These are phyloP conservation scores for Xylaria sp. DNA, from an alignment of 2,329 filamentous ascomycete genomes.

Conservation along the genomic window DNA sequence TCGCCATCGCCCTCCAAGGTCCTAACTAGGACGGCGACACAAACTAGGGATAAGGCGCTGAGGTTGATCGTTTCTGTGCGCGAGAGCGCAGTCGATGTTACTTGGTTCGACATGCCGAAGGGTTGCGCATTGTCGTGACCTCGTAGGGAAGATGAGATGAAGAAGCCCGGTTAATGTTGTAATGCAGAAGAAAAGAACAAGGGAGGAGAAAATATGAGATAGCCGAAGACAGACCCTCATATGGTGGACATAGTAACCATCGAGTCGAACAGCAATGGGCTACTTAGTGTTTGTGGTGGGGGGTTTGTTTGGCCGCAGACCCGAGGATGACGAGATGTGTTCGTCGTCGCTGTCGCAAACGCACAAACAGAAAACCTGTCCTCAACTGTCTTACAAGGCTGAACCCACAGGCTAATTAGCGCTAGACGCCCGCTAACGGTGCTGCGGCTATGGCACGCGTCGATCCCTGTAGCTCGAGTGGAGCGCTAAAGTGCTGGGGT, in stretches of 20 bases:
- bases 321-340: not conserved
- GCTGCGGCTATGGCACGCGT: not conserved
- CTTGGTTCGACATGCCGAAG: conserved; percentile 36
- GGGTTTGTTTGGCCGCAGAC: not conserved
- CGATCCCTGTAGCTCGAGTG: not conserved
- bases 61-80: conserved; percentile 59
- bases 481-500: not conserved
- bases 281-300: conserved; percentile 16
- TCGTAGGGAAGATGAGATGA: not conserved
- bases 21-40: conserved; percentile 76
- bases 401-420: conserved; percentile 12
- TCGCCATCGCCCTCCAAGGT: conserved; percentile 82
- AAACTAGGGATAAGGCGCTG: conserved; percentile 69
- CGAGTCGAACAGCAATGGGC: not conserved
- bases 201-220: not conserved
- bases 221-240: conserved; percentile 6
- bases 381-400: conserved; percentile 26
- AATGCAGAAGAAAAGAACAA: not conserved
- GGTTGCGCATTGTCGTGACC: conserved; percentile 19
- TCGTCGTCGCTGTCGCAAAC: conserved; percentile 2
- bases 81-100: conserved; percentile 51
- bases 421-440: conserved; percentile 13
- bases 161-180: not conserved
- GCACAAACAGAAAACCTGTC: conserved; percentile 16
- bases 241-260: conserved; percentile 12